phyloP scores from a whole-genome alignment of 495 filamentous ascomycete genomes.

The Staphylotrichum longicolle region DNA sequence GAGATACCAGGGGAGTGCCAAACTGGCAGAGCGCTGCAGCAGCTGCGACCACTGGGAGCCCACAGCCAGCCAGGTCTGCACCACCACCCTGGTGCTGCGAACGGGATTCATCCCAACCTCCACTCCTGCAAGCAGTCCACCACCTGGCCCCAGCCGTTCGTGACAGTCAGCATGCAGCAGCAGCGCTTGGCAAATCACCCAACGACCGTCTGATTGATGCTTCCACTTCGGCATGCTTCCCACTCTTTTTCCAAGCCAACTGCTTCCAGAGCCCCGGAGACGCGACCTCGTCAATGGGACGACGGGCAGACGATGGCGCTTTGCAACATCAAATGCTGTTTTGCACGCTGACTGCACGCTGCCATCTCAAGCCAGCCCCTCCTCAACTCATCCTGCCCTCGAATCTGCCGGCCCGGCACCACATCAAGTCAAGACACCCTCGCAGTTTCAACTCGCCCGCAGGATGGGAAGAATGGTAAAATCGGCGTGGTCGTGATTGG shows the following conservation, averaged over 20 bases:
- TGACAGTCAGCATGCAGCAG: conserved; percentile 13
- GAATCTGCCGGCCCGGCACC: conserved; percentile 17
- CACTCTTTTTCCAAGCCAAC: no score
- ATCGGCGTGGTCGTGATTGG: conserved; percentile 33
- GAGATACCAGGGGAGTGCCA: conserved; percentile 20
- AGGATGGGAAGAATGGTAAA: conserved; percentile 23
- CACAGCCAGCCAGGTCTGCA: conserved; percentile 6
- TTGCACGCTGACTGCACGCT: no score
- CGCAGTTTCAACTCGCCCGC: conserved; percentile 33
- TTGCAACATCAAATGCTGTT: no score
- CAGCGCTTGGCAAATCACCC: conserved; percentile 2
- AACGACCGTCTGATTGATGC: no score
- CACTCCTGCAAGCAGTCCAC: conserved; percentile 5
- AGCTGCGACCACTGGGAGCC: conserved; percentile 3
- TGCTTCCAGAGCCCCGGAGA: no score
- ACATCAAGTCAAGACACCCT: conserved; percentile 24
- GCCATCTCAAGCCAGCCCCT: conserved; percentile 7
- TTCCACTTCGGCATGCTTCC: no score
- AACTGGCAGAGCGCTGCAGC: conserved; percentile 2
- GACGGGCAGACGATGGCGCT: no score
- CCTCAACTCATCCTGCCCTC: conserved; percentile 1
- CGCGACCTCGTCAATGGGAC: no score
- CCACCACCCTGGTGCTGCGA: background rate
- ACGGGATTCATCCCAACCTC: conserved; percentile 9
- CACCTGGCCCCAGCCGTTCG: conserved; percentile 10